A percentile compares a stretch with the other conserved stretches of the same genome.
phyloP scores from a whole-genome alignment of 352 stramenopile genomes.

The Globisporangium perplexum region DNA sequence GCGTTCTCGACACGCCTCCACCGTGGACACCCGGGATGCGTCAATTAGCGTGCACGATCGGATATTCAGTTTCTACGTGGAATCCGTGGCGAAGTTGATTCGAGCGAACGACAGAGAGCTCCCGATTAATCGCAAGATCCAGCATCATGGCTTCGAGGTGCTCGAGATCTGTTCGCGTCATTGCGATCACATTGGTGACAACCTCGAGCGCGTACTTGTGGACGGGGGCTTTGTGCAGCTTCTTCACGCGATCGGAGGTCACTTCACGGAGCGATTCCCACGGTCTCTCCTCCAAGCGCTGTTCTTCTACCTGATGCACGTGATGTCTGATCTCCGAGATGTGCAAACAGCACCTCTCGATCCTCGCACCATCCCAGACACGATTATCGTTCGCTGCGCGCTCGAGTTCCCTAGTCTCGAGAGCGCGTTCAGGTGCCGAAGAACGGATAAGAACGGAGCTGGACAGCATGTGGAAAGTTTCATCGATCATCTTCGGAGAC shows the following conservation, averaged over 20 bases:
- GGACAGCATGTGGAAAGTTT: background rate
- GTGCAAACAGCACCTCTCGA: background rate
- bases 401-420: conserved; percentile 3
- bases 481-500: conserved; percentile 2
- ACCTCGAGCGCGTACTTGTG: background rate
- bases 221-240: background rate
- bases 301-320: background rate
- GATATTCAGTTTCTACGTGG: conserved; percentile 4
- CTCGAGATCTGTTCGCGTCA: conserved; percentile 12
- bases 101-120: background rate
- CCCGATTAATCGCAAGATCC: background rate
- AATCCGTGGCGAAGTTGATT: background rate
- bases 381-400: conserved; percentile 5
- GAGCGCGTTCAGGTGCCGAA: background rate
- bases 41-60: background rate
- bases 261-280: conserved; percentile 6
- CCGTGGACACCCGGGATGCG: background rate
- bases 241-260: background rate
- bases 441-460: background rate
- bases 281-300: conserved; percentile 4
- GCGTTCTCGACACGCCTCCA: background rate
- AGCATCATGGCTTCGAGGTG: conserved; percentile 12
- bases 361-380: conserved; percentile 2
- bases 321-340: background rate
- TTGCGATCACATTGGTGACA: background rate